Percentiles rank a stretch among this genome's conserved stretches.
Evolutionary conservation across 2,329 filamentous ascomycete species (phyloP).

Genomic region (Blumeriella jaapii): DNA sequence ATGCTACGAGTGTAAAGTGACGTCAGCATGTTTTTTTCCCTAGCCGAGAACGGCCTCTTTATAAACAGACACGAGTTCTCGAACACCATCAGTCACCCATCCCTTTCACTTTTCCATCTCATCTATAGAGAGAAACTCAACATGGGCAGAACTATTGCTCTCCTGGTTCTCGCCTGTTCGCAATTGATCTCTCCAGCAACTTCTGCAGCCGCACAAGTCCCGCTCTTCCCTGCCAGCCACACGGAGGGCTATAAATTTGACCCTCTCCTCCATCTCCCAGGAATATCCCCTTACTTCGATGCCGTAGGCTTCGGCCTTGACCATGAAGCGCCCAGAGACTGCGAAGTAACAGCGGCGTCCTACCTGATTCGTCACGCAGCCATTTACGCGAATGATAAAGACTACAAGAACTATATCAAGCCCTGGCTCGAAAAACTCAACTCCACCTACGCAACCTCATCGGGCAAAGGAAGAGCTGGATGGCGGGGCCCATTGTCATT

Average conservation of each 20-base stretch:
- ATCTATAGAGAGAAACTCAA: too few relatives aligned
- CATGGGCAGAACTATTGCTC: too few relatives aligned
- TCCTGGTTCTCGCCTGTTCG: conserved; percentile 1
- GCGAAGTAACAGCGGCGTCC: conserved; percentile 38
- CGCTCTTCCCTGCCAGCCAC: conserved; percentile 17
- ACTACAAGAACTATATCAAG: conserved; percentile 45
- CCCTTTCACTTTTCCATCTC: too few relatives aligned
- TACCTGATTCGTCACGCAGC: conserved; percentile 49
- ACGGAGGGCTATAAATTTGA: conserved; percentile 36
- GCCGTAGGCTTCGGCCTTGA: conserved; percentile 27
- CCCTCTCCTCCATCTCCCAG: conserved; percentile 41
- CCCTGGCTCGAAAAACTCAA: conserved; percentile 45
- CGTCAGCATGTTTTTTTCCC: too few relatives aligned
- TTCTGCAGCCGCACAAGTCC: conserved; percentile 10
- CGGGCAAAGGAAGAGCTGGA: conserved; percentile 16
- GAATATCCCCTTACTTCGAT: conserved; percentile 47
- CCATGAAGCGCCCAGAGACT: conserved; percentile 39
- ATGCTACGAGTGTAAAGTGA: too few relatives aligned
- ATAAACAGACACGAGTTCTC: too few relatives aligned
- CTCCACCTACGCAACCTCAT: conserved; percentile 31
- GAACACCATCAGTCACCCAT: too few relatives aligned
- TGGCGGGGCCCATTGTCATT: conserved; percentile 22
- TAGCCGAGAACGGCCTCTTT: too few relatives aligned
- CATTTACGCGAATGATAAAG: conserved; percentile 48
- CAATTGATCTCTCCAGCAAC: background rate